Base-by-base conservation (phyloP, 2,329 filamentous ascomycete genomes). In the Hypoxylon sp. region DNA sequence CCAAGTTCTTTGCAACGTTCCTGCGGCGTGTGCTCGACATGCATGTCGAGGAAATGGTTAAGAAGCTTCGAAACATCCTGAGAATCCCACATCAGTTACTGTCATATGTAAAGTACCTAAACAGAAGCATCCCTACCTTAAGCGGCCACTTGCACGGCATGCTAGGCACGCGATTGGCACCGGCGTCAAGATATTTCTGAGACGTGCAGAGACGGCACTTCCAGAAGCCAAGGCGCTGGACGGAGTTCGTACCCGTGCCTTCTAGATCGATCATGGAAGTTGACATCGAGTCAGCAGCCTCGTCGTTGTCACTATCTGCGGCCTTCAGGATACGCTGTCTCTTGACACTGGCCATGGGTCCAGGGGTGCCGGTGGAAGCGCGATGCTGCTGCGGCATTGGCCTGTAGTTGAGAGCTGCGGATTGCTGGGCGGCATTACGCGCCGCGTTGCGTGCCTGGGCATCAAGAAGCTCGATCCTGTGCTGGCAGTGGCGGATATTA, bases 111-210 rank as follows among this genome's bases (percentile, higher is more conserved):
- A 7, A 7, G 24, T 26, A 26, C 24, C 24, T 26, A 26, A 26
- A 26, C 7, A 4, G 24, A 7, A 26, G 24, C 7, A 26, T 26
- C 24, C 24, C 4, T 26, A 26, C 24, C 7, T 79, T 79, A 11
- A 83, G 73, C 2, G 80, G 79, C 80, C 80, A 82, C 65, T 81
- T 81, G 69, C 78, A 79, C 28, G 81, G 80, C 49, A 76, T 78
- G 51, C 76, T 79, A 20, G 81, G 81, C 53, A 79, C 76, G 52
- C 80, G 76, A 41, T 76, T 78, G 4, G 72, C 67, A 2, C 78
- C 78, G 0, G 80, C 78, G n/a, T 76, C 72, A 15, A 79, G 69
- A 65, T 79, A 83, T 68, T 82, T 82, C 34, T 76, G 71, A 1
- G 79, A 76, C 2, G 73, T 75, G 70, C 81, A 83, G 1, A 83